Base-by-base conservation (phyloP, 345 rosid species). In the Stellera chamaejasme region DNA sequence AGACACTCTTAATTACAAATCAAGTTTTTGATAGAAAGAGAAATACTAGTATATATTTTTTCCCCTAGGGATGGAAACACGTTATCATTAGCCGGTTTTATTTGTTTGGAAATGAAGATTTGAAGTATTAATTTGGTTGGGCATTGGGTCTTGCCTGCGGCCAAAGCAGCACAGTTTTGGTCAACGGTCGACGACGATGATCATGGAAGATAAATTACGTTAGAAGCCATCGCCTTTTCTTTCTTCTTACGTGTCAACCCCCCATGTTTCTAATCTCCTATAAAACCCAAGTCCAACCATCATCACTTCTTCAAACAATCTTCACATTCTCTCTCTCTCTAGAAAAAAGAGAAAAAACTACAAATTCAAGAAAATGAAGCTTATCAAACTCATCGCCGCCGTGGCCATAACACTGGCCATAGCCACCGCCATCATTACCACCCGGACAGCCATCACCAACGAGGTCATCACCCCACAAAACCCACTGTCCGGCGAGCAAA, bases 181-280 rank as follows among this genome's bases (percentile, higher is more conserved):
- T 19, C 23, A 19, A 19, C 23, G n/a, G n/a, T n/a, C n/a, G 23
- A 19, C 23, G 23, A 19, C 23, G 23, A 19, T 19, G 23, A 19
- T 19, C 23, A 19, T 19, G 23, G 23, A 19, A 1, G 23, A 19
- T 19, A 19, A 19, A 19, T 19, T 19, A 19, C 1, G 23, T 19
- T 19, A 19, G 9, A 32, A 32, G 39, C 45, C 43, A 39, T 52
- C n/a, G 63, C 64, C 68, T 65, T 75, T 79, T 55, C 55, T 81
- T 85, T 51, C 60, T 48, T 64, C 72, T 75, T 72, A 54, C 67
- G 79, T 72, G 88, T 90, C 97, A 90, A 82, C 82, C 64, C 69
- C 54, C 50, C 55, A 42, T 48, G 19, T 50, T 52, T 2, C 23
- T 55, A 19, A 19, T 56, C 69, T 63, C 41, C 63, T 79, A 82